Evolutionary conservation across 1,284 basidiomycete species (phyloP), one percentile per base, ranked within the genome.

Genomic region (Ceratorhiza oryzae-sativae): DNA sequence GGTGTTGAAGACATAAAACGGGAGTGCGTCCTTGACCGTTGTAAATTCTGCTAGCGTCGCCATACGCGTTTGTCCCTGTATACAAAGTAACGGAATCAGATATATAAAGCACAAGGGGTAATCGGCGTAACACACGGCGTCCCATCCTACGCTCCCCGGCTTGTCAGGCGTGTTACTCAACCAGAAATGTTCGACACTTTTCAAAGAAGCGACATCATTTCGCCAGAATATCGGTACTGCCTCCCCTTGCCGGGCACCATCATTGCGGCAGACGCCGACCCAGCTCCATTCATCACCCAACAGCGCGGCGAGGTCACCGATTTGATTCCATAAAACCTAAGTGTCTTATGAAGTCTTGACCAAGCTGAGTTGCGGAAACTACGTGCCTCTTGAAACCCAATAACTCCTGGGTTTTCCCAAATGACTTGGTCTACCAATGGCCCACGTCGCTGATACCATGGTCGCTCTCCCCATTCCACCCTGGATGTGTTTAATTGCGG

Each of bases 111-210:
- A 18, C n/a, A 41, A 39, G 27, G 12, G 9, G 18, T 32, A 42
- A 13, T 30, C 15, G 46, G 15, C 8, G 53, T n/a, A 41, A 32
- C 65, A 12, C 18, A 68, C 65, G 5, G 65, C 65, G n/a, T 68
- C 65, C 65, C 65, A 68, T 34, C 65, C 65, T n/a, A 68, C 53
- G 20, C 65, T 68, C 8, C 65, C 65, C 23, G 65, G 65, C 53
- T 56, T 56, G 18, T 68, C 41, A 23, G 65, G 65, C 3, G 65
- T 68, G 30, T 41, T 34, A 46, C 65, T 68, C 39, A 68, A 34
- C 65, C 65, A 68, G 39, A 68, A 68, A 32, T 68, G 65, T 58
- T 68, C 65, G 2, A 68, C 65, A 32, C 39, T 25, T 27, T 68
- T 58, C 39, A 68, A 39, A 15, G 51, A 39, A 12, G 65, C 65